Evolutionary conservation across 2,329 filamentous ascomycete species (phyloP).

Genomic region (Volutella citrinella): DNA sequence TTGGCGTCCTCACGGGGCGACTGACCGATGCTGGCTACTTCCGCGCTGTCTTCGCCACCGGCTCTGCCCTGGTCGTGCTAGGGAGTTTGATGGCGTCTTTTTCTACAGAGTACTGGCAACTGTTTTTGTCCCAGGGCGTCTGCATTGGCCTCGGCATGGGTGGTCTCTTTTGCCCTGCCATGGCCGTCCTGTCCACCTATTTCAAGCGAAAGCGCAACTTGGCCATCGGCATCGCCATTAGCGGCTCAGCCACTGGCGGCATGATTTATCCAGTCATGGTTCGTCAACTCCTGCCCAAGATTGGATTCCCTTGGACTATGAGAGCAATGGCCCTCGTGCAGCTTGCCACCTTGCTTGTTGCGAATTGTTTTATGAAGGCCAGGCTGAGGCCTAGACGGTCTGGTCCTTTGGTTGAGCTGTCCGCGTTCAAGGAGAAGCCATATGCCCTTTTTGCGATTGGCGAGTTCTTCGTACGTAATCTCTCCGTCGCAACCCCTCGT

Average conservation of each 20-base stretch:
- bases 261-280: conserved; percentile 57
- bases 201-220: conserved; percentile 55
- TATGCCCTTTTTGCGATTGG: conserved; percentile 52
- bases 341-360: conserved; percentile 41
- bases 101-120: conserved; percentile 47
- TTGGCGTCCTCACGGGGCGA: conserved; percentile 47
- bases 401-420: conserved; percentile 53
- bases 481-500: too few species aligned
- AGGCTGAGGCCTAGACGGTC: conserved; percentile 45
- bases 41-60: conserved; percentile 37
- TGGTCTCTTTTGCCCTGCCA: conserved; percentile 55
- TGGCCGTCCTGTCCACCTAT: conserved; percentile 60
- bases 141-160: conserved; percentile 52
- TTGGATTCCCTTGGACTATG: conserved; percentile 64
- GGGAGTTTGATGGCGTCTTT: conserved; percentile 49
- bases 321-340: conserved; percentile 63
- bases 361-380: conserved; percentile 39
- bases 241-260: conserved; percentile 55
- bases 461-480: conserved; percentile 39
- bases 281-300: conserved; percentile 51
- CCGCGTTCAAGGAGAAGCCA: conserved; percentile 53
- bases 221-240: conserved; percentile 58
- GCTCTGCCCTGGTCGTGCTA: conserved; percentile 40
- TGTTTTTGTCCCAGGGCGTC: conserved; percentile 53
- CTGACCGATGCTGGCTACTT: conserved; percentile 50